A percentile compares a stretch with the other conserved stretches of the same genome.
Evolutionary conservation across 2,329 filamentous ascomycete genomes (phyloP).

Genomic region (Aureobasidium melanogenum): DNA sequence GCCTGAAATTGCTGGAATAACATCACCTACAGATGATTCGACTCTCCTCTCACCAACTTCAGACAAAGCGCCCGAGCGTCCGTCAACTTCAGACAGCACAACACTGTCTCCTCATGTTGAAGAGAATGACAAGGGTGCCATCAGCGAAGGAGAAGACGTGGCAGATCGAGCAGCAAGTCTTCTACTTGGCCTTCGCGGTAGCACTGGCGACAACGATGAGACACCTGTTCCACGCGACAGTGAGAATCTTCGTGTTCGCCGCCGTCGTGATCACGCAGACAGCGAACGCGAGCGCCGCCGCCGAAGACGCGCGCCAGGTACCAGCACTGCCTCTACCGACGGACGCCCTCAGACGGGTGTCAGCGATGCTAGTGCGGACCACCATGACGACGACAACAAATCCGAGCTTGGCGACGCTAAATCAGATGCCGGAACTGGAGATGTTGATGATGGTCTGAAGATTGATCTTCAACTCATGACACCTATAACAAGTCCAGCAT

Average conservation of each 20-base stretch:
- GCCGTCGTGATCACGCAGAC: slow-evolving; percentile 65
- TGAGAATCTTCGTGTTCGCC: slow-evolving; percentile 45
- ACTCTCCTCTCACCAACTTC: slow-evolving; percentile 22
- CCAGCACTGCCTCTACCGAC: slow-evolving; percentile 23
- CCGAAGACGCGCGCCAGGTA: slow-evolving; percentile 43
- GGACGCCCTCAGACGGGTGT: slow-evolving; percentile 27
- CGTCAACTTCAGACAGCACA: background rate
- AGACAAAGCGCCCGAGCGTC: slow-evolving; percentile 17
- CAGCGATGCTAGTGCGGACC: slow-evolving; percentile 19
- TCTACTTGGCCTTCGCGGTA: slow-evolving; percentile 68
- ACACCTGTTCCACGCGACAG: slow-evolving; percentile 28
- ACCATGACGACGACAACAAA: slow-evolving; percentile 20
- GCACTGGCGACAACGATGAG: slow-evolving; percentile 46
- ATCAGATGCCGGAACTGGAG: slow-evolving; percentile 11
- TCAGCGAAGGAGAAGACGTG: slow-evolving; percentile 57
- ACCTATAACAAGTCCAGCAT: slow-evolving; percentile 7
- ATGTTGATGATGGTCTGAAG: background rate
- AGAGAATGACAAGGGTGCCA: slow-evolving; percentile 20
- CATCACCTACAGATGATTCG: slow-evolving; percentile 9
- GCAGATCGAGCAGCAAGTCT: slow-evolving; percentile 76
- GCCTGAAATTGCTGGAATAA: slow-evolving; percentile 47
- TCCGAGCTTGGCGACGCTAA: slow-evolving; percentile 2
- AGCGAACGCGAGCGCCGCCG: slow-evolving; percentile 64
- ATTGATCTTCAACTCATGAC: slow-evolving; percentile 16
- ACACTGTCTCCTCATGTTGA: slow-evolving; percentile 3